These are phyloP conservation scores for Lactuca saligna DNA, from an alignment of 129 eudicot species.

Conservation along the genomic window DNA sequence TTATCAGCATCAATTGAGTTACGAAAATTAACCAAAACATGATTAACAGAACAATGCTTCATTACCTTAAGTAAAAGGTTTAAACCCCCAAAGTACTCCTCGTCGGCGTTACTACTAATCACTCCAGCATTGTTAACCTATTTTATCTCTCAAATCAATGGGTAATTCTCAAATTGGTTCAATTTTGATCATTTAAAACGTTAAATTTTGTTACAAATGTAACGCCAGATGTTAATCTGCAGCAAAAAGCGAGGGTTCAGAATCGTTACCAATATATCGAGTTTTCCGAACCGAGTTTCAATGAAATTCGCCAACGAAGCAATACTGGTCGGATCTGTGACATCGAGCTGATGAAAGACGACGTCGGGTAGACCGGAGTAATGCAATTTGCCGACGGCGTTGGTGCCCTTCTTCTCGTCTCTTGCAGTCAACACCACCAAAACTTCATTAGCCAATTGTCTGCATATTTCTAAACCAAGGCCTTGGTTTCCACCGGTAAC, in stretches of 20 bases:
- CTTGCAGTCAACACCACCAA: constrained; percentile 41
- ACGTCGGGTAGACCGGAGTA: constrained; percentile 30
- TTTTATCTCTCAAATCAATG: not conserved
- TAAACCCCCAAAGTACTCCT: constrained; percentile 34
- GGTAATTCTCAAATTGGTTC: too few species aligned
- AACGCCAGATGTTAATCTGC: too few species aligned
- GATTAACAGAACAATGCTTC: not conserved
- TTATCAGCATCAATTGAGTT: not conserved
- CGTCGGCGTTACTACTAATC: constrained; percentile 29
- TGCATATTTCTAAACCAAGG: constrained; percentile 42
- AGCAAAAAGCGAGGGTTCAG: not conserved
- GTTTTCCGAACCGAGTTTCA: constrained; percentile 28
- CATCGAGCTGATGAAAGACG: constrained; percentile 46
- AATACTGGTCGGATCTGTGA: constrained; percentile 33
- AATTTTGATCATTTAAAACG: too few species aligned
- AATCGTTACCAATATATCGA: constrained; percentile 37
- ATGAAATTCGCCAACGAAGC: constrained; percentile 30
- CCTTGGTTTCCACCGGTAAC: constrained; percentile 53
- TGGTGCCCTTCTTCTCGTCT: constrained; percentile 34
- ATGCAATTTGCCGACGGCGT: constrained; percentile 29
- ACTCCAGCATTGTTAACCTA: constrained; percentile 55
- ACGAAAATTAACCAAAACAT: not conserved
- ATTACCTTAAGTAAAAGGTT: constrained; percentile 33
- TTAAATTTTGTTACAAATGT: too few species aligned
- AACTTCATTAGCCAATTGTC: constrained; percentile 34